A percentile compares a stretch with the other conserved stretches of the same genome.
Conservation (phyloP, 768 basidiomycete genomes). For the Porpolomopsis calyptriformis region DNA sequence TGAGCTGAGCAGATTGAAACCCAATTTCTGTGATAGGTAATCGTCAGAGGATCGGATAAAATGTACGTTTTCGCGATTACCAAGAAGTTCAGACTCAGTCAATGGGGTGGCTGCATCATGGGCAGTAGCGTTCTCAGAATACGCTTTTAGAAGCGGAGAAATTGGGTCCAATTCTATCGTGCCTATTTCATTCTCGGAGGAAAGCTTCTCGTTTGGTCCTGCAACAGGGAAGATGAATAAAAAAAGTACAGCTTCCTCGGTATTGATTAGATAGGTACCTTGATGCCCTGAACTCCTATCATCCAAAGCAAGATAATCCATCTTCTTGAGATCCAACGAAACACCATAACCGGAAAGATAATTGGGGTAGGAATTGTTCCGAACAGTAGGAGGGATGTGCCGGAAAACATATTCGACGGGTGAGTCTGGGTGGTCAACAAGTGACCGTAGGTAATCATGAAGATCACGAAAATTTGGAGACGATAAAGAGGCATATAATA, state of each 20-base stretch:
- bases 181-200: constrained; percentile 16
- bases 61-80: constrained; percentile 24
- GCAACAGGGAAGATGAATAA: not conserved
- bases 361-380: constrained; percentile 21
- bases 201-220: constrained; percentile 4
- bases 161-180: constrained; percentile 25
- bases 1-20: constrained; percentile 62
- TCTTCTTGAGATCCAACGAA: constrained; percentile 88
- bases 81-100: constrained; percentile 41
- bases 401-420: constrained; percentile 68
- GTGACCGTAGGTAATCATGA: constrained; percentile 49
- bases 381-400: constrained; percentile 37
- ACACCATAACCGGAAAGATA: constrained; percentile 87
- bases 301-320: constrained; percentile 90
- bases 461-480: constrained; percentile 62
- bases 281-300: constrained; percentile 45
- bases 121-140: constrained; percentile 30
- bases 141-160: constrained; percentile 27
- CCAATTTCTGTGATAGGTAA: constrained; percentile 44
- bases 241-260: too few relatives aligned
- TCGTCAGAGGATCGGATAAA: constrained; percentile 4
- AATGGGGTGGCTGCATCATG: constrained; percentile 34
- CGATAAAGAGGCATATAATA: constrained; percentile 64
- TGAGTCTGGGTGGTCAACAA: constrained; percentile 34
- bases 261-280: constrained; percentile 6